These are phyloP conservation scores for Aspergillus sclerotialis DNA, from an alignment of 2,329 filamentous ascomycete species.

Conservation along the genomic window DNA sequence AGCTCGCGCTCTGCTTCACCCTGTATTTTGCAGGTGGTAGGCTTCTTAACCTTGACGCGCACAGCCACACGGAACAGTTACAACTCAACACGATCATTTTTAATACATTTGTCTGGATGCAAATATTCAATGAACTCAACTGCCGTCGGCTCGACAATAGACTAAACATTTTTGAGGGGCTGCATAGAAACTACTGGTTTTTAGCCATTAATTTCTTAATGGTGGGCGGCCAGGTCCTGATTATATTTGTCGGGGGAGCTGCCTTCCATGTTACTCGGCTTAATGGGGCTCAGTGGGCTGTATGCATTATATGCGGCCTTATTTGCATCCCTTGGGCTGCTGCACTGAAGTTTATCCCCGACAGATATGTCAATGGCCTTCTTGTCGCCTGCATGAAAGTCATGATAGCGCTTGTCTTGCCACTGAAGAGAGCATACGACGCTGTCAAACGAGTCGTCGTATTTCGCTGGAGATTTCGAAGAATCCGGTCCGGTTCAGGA, in stretches of 20 bases:
- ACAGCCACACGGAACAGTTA: conserved; percentile 28
- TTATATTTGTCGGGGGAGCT: conserved; percentile 71
- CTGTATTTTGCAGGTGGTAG: conserved; percentile 63
- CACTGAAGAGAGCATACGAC: too few relatives aligned
- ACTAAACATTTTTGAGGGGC: conserved; percentile 85
- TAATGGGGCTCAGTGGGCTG: not conserved
- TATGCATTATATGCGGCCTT: not conserved
- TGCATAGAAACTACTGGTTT: conserved; percentile 76
- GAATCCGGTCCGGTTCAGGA: too few relatives aligned
- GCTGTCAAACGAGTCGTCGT: too few relatives aligned
- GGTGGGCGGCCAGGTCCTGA: conserved; percentile 77
- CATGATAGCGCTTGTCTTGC: too few relatives aligned
- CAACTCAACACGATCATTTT: conserved; percentile 73
- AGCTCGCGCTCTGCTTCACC: conserved; percentile 66
- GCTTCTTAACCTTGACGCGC: conserved; percentile 45
- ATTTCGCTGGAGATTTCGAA: too few relatives aligned
- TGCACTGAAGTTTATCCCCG: not conserved
- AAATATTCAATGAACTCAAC: conserved; percentile 94
- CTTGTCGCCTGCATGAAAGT: too few relatives aligned
- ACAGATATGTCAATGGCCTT: too few relatives aligned
- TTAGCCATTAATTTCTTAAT: conserved; percentile 72
- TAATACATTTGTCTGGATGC: conserved; percentile 97
- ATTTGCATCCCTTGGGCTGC: not conserved
- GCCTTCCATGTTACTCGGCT: conserved; percentile 59
- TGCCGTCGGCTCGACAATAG: conserved; percentile 84